phyloP scores from a whole-genome alignment of 331 rosid species.

The Ulmus americana region DNA sequence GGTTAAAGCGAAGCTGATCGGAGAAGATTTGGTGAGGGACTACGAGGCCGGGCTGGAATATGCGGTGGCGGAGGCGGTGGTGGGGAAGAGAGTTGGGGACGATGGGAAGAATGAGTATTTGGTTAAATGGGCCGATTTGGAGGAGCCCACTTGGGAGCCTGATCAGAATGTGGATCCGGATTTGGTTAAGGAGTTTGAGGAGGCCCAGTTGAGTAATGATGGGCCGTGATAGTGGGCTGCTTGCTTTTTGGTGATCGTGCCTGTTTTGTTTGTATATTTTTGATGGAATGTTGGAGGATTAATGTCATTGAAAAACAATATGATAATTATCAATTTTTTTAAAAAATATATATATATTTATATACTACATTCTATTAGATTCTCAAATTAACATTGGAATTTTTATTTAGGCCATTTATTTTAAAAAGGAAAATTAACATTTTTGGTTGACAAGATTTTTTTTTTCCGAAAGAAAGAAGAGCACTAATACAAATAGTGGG shows the following conservation, averaged over 20 bases:
- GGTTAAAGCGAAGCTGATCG: conserved; percentile 62
- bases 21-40: conserved; percentile 64
- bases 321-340: neutral
- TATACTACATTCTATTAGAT: too few species aligned
- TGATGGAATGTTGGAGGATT: neutral
- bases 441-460: too few species aligned
- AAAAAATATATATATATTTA: too few species aligned
- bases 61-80: conserved; percentile 74
- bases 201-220: conserved; percentile 14
- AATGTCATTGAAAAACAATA: neutral
- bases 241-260: neutral
- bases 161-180: conserved; percentile 69
- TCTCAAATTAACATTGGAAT: too few species aligned
- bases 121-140: conserved; percentile 76
- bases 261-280: neutral
- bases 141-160: conserved; percentile 92
- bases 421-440: too few species aligned
- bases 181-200: conserved; percentile 43
- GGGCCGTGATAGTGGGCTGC: conserved; percentile 7
- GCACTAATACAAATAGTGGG: too few species aligned
- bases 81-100: conserved; percentile 59
- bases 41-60: conserved; percentile 79
- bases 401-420: too few species aligned
- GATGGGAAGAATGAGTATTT: conserved; percentile 54
- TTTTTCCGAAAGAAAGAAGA: too few species aligned